A percentile compares a stretch with the other conserved stretches of the same genome.
Evolutionary conservation across 2,329 filamentous ascomycete genomes (phyloP).

Genomic region (Ceratocystis destructans): DNA sequence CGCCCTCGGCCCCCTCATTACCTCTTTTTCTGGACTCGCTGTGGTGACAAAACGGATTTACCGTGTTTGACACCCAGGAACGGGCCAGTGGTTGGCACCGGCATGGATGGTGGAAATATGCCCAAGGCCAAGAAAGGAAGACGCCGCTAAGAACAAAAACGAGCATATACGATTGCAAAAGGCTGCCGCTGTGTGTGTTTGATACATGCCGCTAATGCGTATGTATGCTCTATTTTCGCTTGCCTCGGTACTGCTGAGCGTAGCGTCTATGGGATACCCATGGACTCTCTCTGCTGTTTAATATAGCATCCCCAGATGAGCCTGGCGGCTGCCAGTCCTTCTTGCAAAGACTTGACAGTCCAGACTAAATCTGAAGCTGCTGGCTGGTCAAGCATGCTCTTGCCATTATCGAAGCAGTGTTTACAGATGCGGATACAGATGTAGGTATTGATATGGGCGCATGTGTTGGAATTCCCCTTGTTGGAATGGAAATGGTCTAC

Average conservation of each 20-base stretch:
- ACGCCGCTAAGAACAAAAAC: not conserved
- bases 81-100: not conserved
- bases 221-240: too few relatives aligned
- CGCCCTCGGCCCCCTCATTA: not conserved
- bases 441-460: not conserved
- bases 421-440: not conserved
- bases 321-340: not conserved
- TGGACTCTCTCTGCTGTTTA: too few relatives aligned
- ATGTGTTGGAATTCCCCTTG: not conserved
- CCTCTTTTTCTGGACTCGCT: not conserved
- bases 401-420: not conserved
- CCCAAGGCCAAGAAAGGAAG: not conserved
- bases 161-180: not conserved
- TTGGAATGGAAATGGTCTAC: not conserved
- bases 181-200: too few relatives aligned
- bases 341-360: not conserved
- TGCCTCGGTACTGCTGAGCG: too few relatives aligned
- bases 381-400: not conserved
- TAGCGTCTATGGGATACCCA: too few relatives aligned
- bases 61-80: not conserved
- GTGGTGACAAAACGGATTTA: not conserved
- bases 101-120: not conserved
- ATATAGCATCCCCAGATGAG: too few relatives aligned
- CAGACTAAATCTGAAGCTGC: not conserved
- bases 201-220: too few relatives aligned